These are phyloP conservation scores for Lepiota venenata DNA, from an alignment of 768 basidiomycete species.

Conservation along the genomic window DNA sequence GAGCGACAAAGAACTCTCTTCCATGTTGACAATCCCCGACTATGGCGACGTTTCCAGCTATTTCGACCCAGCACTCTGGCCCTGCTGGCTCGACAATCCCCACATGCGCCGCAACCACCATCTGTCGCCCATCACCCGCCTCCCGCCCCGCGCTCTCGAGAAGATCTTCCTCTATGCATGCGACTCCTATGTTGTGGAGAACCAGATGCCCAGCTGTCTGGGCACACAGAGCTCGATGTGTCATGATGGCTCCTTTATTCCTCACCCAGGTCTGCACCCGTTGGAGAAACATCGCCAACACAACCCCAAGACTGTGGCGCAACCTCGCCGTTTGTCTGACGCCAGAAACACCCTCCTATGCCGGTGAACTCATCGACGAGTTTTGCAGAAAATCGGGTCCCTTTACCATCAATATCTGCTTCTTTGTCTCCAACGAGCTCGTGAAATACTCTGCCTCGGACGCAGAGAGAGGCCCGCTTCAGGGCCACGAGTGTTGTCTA, in stretches of 20 bases:
- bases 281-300: conserved; percentile 1
- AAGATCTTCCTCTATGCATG: not conserved
- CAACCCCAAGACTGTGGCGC: not conserved
- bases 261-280: not conserved
- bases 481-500: not conserved
- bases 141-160: not conserved
- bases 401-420: not conserved
- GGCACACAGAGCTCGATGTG: not conserved
- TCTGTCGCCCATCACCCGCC: not conserved
- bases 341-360: no score
- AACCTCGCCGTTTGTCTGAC: not conserved
- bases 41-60: not conserved
- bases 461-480: not conserved
- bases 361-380: not conserved
- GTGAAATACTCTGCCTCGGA: not conserved
- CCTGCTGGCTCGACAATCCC: not conserved
- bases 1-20: no score
- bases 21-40: not conserved
- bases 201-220: not conserved
- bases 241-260: not conserved
- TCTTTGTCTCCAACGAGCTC: not conserved
- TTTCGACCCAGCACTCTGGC: not conserved
- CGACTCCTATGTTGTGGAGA: not conserved
- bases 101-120: not conserved
- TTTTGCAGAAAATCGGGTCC: not conserved